These are phyloP conservation scores for Batrachochytrium dendrobatidis DNA, from an alignment of 371 early-diverging fungal genomes.

Conservation along the genomic window DNA sequence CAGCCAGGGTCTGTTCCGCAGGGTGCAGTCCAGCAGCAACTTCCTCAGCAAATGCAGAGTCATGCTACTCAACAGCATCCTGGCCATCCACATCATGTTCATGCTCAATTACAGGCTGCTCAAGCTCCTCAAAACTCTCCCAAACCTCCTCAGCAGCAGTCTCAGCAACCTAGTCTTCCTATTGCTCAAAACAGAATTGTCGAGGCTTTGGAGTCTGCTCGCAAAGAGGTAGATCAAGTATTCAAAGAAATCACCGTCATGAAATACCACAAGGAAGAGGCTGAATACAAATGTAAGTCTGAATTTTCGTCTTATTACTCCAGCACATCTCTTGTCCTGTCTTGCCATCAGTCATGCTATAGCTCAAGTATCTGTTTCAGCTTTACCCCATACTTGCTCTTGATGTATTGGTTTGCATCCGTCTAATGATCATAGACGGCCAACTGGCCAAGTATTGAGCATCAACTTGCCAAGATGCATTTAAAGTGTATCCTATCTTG, in stretches of 20 bases:
- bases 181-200: background rate
- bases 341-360: background rate
- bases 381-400: background rate
- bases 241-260: background rate
- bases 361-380: background rate
- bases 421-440: no score
- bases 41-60: background rate
- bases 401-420: no score
- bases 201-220: background rate
- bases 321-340: background rate
- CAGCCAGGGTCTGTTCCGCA: background rate
- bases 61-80: background rate
- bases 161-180: background rate
- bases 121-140: background rate
- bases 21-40: background rate
- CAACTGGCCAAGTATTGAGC: no score
- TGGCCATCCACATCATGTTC: background rate
- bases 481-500: background rate
- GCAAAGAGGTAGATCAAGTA: background rate
- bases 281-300: background rate
- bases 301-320: background rate
- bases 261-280: background rate
- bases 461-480: background rate
- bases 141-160: background rate
- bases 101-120: background rate